phyloP scores from a whole-genome alignment of 108 stramenopile species.

The Discostella pseudostelligera region DNA sequence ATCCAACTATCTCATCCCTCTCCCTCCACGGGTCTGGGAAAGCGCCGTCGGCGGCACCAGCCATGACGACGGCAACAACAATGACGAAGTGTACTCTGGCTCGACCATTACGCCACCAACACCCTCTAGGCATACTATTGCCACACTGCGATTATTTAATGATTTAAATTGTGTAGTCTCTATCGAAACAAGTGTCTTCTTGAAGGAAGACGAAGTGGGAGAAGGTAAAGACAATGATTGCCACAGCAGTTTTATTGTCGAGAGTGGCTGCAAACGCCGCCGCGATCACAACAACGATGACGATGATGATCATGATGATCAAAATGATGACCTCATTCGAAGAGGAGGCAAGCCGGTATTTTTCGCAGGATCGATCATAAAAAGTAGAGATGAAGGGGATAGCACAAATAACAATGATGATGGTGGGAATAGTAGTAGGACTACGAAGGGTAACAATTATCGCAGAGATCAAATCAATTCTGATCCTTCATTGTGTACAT shows the following conservation, averaged over 20 bases:
- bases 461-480: constrained; percentile 15
- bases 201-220: neutral
- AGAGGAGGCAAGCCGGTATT: constrained; percentile 4
- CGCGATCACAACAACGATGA: neutral
- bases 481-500: constrained; percentile 39
- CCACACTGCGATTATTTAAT: constrained; percentile 4
- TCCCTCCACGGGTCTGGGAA: constrained; percentile 21
- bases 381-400: neutral
- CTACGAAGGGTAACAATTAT: neutral
- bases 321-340: neutral
- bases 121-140: constrained; percentile 4
- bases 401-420: neutral
- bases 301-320: neutral
- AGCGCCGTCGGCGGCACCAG: neutral
- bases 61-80: neutral
- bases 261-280: neutral
- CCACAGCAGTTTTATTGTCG: too few relatives aligned
- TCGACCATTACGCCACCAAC: constrained; percentile 34
- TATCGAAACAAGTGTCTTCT: constrained; percentile 23
- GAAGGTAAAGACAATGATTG: neutral
- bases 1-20: constrained; percentile 25
- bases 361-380: neutral
- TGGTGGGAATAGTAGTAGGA: too few relatives aligned
- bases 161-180: constrained; percentile 21
- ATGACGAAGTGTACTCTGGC: constrained; percentile 15